phyloP scores from a whole-genome alignment of 495 filamentous ascomycete species.

The Hypomontagnella monticulosa region DNA sequence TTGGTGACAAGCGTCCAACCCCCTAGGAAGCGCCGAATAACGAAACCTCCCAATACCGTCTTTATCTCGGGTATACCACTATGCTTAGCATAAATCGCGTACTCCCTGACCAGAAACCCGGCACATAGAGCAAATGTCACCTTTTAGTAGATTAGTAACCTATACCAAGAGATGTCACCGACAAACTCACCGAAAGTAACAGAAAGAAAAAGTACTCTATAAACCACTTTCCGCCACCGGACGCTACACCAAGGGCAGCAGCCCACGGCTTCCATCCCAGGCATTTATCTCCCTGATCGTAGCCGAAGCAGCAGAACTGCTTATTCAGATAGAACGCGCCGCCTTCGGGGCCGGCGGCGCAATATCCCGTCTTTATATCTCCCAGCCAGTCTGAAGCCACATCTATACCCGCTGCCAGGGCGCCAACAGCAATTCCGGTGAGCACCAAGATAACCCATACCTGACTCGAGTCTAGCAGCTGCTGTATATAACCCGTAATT shows the following conservation, averaged over 20 bases:
- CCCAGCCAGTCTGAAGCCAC: constrained; percentile 94
- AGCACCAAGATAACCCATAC: constrained; percentile 88
- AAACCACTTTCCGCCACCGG: constrained; percentile 74
- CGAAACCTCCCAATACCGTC: constrained; percentile 92
- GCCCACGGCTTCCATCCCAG: constrained; percentile 88
- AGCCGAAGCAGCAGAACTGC: constrained; percentile 91
- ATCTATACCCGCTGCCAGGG: constrained; percentile 88
- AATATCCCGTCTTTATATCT: constrained; percentile 93
- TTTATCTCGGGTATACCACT: constrained; percentile 99
- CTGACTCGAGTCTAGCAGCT: constrained; percentile 83
- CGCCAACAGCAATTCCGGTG: constrained; percentile 78
- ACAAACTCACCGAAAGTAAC: constrained; percentile 72
- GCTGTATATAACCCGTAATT: constrained; percentile 74
- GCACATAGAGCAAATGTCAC: constrained; percentile 83
- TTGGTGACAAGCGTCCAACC: constrained; percentile 94
- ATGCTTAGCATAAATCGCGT: constrained; percentile 89
- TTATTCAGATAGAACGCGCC: constrained; percentile 90
- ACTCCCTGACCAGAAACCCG: constrained; percentile 80
- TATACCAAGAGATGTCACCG: not conserved
- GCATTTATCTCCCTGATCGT: constrained; percentile 81
- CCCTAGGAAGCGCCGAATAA: constrained; percentile 91
- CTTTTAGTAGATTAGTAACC: constrained; percentile 54
- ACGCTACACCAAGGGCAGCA: constrained; percentile 70
- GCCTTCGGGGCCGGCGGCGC: constrained; percentile 74
- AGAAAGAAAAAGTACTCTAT: constrained; percentile 89